Base-by-base conservation (phyloP, 352 stramenopile species). In the Phytophthora sp. region DNA sequence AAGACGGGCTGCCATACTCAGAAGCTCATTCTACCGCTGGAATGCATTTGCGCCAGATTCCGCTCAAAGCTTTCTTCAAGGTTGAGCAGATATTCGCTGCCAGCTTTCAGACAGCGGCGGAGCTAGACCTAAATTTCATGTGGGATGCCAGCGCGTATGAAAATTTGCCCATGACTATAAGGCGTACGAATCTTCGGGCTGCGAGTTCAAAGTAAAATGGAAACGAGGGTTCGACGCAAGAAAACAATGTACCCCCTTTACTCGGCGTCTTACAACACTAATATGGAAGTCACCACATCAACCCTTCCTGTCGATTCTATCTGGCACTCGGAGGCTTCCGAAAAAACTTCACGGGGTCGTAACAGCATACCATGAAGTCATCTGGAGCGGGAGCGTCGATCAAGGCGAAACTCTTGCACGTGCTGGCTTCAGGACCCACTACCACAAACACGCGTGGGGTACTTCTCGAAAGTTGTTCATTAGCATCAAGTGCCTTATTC, bases 351-450 rank as follows among this genome's bases (percentile, higher is more conserved):
- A 56, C 8, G 16, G 67, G 67, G 38, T 72, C 50, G 50, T 64
- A 75, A 50, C 62, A 69, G 29, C 67, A 67, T 7, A 75, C 62
- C 67, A 72, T 61, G 18, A 69, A 72, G 11, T 56, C 50, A 7
- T 64, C 44, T 35, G 50, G 30, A 20, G 21, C 5, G 36, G 66
- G 61, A 41, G 54, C 54, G 20, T 69, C 24, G 26, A 46, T 57
- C 67, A 68, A 57, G 18, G 31, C 45, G 30, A 72, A 49, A 9
- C 27, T 38, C 16, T 71, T 64, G 56, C 67, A 75, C 7, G 51
- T 75, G 12, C 29, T 57, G 21, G 36, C 27, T 33, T 75, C 56
- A 27, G 67, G 62, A 4, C 67, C 67, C 15, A 69, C 56, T 16
- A 75, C 24, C 15, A 72, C 62, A 57, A 72, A 63, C n/a, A 68